These are phyloP conservation scores for Trichosporon sp. DNA, from an alignment of 1,284 basidiomycete species.

Conservation along the genomic window DNA sequence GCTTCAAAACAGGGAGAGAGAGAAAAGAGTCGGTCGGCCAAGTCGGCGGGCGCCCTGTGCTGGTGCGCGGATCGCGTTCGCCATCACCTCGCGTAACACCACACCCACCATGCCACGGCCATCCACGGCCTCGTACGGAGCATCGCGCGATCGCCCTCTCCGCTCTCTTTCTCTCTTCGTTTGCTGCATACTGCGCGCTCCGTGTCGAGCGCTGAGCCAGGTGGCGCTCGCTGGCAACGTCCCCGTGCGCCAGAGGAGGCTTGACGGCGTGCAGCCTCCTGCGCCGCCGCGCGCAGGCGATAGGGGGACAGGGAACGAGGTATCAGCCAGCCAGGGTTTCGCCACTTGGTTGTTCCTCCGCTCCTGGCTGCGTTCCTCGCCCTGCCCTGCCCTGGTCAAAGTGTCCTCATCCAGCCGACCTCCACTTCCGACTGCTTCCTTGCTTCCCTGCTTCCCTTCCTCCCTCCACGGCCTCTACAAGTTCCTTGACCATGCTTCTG, in stretches of 20 bases:
- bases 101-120: background rate
- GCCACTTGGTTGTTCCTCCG: background rate
- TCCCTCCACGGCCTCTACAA: background rate
- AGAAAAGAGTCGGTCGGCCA: too few relatives aligned
- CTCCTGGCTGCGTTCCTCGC: background rate
- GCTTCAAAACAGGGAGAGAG: background rate
- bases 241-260: constrained; percentile 1
- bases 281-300: background rate
- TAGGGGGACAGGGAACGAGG: too few relatives aligned
- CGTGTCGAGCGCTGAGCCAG: background rate
- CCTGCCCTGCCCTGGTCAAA: background rate
- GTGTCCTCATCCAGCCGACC: background rate
- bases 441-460: too few relatives aligned
- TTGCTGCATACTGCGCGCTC: too few relatives aligned
- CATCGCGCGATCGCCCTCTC: too few relatives aligned
- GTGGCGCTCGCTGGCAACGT: background rate
- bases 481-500: background rate
- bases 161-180: too few relatives aligned
- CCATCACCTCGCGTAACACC: background rate
- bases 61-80: background rate
- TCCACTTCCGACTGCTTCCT: background rate
- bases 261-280: background rate
- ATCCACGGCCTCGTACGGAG: background rate
- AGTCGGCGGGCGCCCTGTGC: background rate
- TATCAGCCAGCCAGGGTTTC: too few relatives aligned